These are phyloP conservation scores for Aureobasidium sp. DNA, from an alignment of 2,329 filamentous ascomycete species.

Conservation along the genomic window DNA sequence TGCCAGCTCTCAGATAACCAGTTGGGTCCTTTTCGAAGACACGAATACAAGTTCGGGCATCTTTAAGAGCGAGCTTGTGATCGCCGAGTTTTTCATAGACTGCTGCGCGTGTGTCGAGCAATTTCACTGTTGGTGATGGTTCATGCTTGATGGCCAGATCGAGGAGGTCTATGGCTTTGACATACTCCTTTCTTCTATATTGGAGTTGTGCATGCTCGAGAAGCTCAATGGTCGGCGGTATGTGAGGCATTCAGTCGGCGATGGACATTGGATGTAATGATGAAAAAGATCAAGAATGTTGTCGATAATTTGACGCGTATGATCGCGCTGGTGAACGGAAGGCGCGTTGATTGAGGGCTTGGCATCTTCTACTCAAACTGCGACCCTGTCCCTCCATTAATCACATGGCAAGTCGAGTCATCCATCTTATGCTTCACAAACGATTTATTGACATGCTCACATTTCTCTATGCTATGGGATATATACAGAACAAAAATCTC, in stretches of 20 bases:
- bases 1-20: slow-evolving; percentile 50
- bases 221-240: slow-evolving; percentile 12
- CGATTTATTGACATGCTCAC: not conserved
- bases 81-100: slow-evolving; percentile 45
- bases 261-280: not conserved
- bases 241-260: slow-evolving; percentile 8
- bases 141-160: slow-evolving; percentile 31
- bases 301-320: not conserved
- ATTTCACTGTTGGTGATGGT: slow-evolving; percentile 24
- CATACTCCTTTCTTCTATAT: slow-evolving; percentile 36
- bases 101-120: slow-evolving; percentile 49
- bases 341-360: not conserved
- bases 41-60: slow-evolving; percentile 50
- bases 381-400: not conserved
- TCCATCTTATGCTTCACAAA: not conserved
- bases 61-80: slow-evolving; percentile 42
- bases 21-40: slow-evolving; percentile 41
- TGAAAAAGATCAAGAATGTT: not conserved
- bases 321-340: not conserved
- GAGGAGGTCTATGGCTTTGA: slow-evolving; percentile 31
- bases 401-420: no score
- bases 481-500: not conserved
- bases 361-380: not conserved
- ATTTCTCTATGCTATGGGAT: not conserved
- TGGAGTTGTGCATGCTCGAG: slow-evolving; percentile 34